A percentile compares a stretch with the other conserved stretches of the same genome.
Evolutionary conservation across 1,139 yeast species (phyloP).

Genomic region (Yamadazyma sp.): DNA sequence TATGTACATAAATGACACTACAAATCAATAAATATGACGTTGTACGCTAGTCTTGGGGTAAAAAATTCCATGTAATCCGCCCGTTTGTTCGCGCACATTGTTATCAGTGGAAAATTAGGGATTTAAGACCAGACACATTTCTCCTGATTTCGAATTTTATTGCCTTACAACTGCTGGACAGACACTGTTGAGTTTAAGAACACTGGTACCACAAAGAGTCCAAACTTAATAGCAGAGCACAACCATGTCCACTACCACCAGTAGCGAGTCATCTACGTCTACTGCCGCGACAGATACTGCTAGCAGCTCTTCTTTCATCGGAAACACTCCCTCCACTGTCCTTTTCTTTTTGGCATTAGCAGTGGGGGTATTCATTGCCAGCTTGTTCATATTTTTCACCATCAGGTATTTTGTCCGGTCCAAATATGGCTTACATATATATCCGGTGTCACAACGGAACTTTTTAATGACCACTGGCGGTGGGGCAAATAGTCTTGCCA

Average conservation of each 20-base stretch:
- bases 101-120: not conserved
- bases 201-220: no score
- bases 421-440: constrained; percentile 53
- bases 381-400: constrained; percentile 57
- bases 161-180: not conserved
- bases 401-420: constrained; percentile 57
- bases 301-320: constrained; percentile 28
- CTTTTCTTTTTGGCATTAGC: constrained; percentile 62
- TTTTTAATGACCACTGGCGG: constrained; percentile 11
- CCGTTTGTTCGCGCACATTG: not conserved
- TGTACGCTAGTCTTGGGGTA: no score
- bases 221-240: no score
- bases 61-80: not conserved
- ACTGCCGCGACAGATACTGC: not conserved
- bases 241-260: not conserved
- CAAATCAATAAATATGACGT: no score
- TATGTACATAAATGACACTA: no score
- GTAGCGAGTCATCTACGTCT: not conserved
- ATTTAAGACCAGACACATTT: not conserved
- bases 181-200: no score
- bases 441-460: constrained; percentile 33
- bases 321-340: constrained; percentile 57
- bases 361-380: constrained; percentile 59
- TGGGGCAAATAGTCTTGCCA: constrained; percentile 5
- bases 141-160: not conserved